Evolutionary conservation across 768 basidiomycete species (phyloP).

Genomic region (Kwoniella pini): DNA sequence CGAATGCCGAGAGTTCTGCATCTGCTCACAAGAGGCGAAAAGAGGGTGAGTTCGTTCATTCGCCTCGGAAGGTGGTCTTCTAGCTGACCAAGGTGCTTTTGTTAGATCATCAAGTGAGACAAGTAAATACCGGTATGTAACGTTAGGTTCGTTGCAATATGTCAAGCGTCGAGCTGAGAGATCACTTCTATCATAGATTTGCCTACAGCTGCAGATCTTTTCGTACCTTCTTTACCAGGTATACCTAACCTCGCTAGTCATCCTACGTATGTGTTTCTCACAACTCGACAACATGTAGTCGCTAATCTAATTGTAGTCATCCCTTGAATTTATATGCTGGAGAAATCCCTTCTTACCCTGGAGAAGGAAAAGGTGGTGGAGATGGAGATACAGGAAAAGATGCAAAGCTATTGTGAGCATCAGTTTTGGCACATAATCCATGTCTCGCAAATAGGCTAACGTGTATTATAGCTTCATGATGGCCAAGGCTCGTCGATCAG

Average conservation of each 20-base stretch:
- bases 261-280: constrained; percentile 44
- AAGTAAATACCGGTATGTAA: background rate
- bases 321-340: constrained; percentile 54
- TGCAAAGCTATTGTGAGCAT: constrained; percentile 53
- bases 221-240: constrained; percentile 53
- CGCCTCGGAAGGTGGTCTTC: background rate
- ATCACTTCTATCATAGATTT: constrained; percentile 12
- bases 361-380: constrained; percentile 48
- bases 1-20: constrained; percentile 7
- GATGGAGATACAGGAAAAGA: constrained; percentile 49
- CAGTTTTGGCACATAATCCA: background rate
- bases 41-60: background rate
- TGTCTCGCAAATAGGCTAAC: background rate
- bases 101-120: too few relatives aligned
- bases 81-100: background rate
- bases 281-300: background rate
- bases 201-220: constrained; percentile 52
- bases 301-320: constrained; percentile 35
- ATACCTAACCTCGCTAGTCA: constrained; percentile 49
- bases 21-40: constrained; percentile 1
- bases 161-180: too few relatives aligned
- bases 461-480: constrained; percentile 67
- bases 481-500: constrained; percentile 77
- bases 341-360: constrained; percentile 51
- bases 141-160: background rate